Base-by-base conservation (phyloP, 805 yeast species). In the Metschnikowia sp. region DNA sequence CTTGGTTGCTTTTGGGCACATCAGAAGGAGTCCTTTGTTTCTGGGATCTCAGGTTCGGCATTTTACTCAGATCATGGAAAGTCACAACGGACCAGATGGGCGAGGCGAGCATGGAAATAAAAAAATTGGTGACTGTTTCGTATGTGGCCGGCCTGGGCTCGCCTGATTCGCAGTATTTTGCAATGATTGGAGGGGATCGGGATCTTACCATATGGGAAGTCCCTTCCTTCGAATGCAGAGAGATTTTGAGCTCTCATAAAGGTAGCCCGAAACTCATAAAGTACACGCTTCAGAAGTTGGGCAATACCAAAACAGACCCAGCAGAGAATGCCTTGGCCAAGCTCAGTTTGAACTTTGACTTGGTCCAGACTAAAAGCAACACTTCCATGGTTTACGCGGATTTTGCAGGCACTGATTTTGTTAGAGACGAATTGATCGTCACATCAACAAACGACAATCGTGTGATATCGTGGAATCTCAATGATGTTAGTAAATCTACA, bases 1-100 rank as follows among this genome's bases (percentile, higher is more conserved):
- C 77, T 5, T 88, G 96, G 88, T 61, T 88, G 1, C 62, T 88
- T 8, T 60, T 85, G 2, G 97, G 97, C 0, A 88, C 97, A 0
- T 68, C 78, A 0, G 77, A 76, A 35, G 97, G 97, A 1, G 68
- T 84, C 0, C 60, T 94, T 30, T 83, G 82, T 52, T 65, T 92
- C 12, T 90, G 96, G 96, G 97, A 90, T 62, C 54, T 87, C 32
- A 70, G 95, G 45, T 88, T 89, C 61, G 74, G 74, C 32, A 49
- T 85, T 0, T 68, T 77, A 36, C 68, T 88, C 32, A 82, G 78
- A 50, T 70, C 84, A 1, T 86, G 89, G 82, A 76, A 77, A 9
- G 74, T 88, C 39, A 77, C 74, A 36, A 68, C 71, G 11, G 72
- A 73, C 4, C 45, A 39, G 5, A 15, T 34, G 37, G 46, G 39